phyloP scores from a whole-genome alignment of 768 basidiomycete species.

The Tulasnella calospora region DNA sequence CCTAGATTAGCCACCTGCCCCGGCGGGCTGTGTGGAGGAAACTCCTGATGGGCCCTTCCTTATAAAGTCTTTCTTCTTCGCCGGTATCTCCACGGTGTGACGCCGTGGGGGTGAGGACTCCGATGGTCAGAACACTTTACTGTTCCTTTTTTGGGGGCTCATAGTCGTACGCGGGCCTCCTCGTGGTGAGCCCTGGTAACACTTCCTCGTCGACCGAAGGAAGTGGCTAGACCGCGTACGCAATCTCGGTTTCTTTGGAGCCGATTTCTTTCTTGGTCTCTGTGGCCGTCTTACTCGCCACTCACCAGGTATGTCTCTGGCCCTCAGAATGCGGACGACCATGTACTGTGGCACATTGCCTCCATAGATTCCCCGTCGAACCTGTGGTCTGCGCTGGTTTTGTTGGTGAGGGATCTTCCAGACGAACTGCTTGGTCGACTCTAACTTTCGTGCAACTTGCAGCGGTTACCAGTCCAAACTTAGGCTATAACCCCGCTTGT shows the following conservation, averaged over 20 bases:
- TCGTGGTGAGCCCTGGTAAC: neutral
- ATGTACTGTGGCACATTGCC: neutral
- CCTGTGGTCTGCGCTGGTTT: neutral
- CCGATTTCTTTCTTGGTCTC: too few relatives aligned
- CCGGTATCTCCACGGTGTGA: neutral
- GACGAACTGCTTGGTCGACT: neutral
- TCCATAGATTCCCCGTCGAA: neutral
- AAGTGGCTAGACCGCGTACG: neutral
- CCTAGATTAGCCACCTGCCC: neutral
- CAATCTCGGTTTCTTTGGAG: too few relatives aligned
- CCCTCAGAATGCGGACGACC: neutral
- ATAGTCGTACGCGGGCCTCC: neutral
- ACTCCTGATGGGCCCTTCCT: neutral
- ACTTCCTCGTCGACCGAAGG: neutral
- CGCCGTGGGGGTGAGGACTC: neutral
- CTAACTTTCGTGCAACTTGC: neutral
- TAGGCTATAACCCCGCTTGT: neutral
- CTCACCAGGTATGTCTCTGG: neutral
- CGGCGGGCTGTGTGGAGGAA: neutral
- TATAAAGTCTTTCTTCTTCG: neutral
- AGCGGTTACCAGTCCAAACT: neutral
- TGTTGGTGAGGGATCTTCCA: neutral
- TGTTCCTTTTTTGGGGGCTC: neutral
- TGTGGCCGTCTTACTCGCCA: neutral
- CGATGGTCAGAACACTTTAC: slow-evolving; percentile 2